Base-by-base conservation (phyloP, 2,329 filamentous ascomycete genomes). In the Colletotrichum sp. region DNA sequence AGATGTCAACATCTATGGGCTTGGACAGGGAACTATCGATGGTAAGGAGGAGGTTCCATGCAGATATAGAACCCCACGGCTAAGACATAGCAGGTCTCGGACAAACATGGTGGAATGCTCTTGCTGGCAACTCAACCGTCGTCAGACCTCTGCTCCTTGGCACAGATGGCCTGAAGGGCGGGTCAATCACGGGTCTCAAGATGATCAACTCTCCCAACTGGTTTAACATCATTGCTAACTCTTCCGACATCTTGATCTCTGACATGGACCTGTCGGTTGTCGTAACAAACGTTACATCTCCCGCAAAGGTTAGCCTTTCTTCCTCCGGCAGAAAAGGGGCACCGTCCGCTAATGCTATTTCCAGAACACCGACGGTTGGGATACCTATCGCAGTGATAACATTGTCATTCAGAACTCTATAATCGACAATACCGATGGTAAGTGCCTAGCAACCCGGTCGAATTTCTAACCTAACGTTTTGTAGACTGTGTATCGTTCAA, bases 401-500 rank as follows among this genome's bases (percentile, higher is more conserved):
- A 88, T 94, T 36, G 89, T 92, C 0, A 93, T 94, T 34, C 92
- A 94, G 79, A 90, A 94, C 80, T 93, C 90, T 0, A 82, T 89
- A 16, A 89, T 92, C 76, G 87, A 90, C 81, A 94, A 94, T 77
- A 91, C 90, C 26, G 92, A 94, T 80, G 90, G 59, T 58, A 14
- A 21, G 59, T 7, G 9, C 21, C 5, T 21, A 9, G 0, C 2
- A 10, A 56, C 2, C 4, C 7, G 18, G 9, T 5, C 5, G 9
- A 5, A 21, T 7, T 21, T 21, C 5, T 21, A 21, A 18, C 3
- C 34, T 69, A 9, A 62, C 4, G 5, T 2, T 16, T 12, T 3
- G 10, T 9, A 66, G 62, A 95, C 80, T 95, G 93, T 75, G 91
- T 95, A 8, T 92, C 92, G 0, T 94, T 95, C 88, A 95, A 95